Conservation (phyloP, 805 yeast species). For the Saturnispora galanensis region DNA sequence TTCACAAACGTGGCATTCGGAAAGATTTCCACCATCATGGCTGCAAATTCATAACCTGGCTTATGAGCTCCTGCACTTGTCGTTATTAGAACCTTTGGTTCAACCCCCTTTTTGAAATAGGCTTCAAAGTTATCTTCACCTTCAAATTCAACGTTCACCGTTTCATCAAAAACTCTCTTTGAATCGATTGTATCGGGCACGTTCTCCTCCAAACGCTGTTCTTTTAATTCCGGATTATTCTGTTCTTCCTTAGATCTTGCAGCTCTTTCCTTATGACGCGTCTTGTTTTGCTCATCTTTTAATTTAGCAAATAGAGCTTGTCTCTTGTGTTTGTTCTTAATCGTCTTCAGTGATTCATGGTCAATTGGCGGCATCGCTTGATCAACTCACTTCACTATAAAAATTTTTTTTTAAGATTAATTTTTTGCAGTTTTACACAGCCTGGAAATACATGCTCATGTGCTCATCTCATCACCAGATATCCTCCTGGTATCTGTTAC, state of each 20-base stretch:
- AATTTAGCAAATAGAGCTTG: slow-evolving; percentile 67
- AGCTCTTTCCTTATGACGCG: slow-evolving; percentile 67
- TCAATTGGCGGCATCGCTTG: slow-evolving; percentile 24
- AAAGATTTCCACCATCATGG: slow-evolving; percentile 68
- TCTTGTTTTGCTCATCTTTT: slow-evolving; percentile 66
- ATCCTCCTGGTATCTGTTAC: slow-evolving; percentile 89
- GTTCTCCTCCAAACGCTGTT: slow-evolving; percentile 67
- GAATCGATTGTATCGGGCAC: slow-evolving; percentile 76
- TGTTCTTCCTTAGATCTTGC: slow-evolving; percentile 82
- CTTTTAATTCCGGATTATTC: slow-evolving; percentile 71
- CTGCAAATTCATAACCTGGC: slow-evolving; percentile 84
- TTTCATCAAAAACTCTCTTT: slow-evolving; percentile 80
- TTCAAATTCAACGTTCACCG: slow-evolving; percentile 50
- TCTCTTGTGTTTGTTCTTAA: slow-evolving; percentile 71
- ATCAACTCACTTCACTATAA: neutral
- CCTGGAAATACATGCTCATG: neutral
- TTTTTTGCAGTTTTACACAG: neutral
- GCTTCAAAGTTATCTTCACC: slow-evolving; percentile 56
- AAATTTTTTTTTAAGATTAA: neutral
- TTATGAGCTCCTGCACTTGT: slow-evolving; percentile 82
- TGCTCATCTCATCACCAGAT: slow-evolving; percentile 55
- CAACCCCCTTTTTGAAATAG: slow-evolving; percentile 40
- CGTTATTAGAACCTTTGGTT: slow-evolving; percentile 84
- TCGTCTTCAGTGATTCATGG: slow-evolving; percentile 32
- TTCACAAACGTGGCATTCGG: slow-evolving; percentile 84